Base-by-base conservation (phyloP, 1,139 yeast genomes). In the Zygosaccharomyces pseudobailii region DNA sequence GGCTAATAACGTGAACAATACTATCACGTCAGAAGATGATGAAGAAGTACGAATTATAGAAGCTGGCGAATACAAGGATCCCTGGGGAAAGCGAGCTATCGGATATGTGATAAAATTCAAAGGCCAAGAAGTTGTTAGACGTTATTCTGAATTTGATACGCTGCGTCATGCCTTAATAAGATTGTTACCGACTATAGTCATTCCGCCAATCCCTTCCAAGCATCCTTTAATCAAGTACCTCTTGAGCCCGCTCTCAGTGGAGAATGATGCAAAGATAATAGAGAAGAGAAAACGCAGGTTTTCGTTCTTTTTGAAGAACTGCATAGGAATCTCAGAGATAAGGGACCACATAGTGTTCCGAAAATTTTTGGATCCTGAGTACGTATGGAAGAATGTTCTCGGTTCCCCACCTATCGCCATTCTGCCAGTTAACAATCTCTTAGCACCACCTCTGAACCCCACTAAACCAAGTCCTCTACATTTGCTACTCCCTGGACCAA, bases 141-240 rank as follows among this genome's bases (percentile, higher is more conserved):
- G 98, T 39, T 92, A 92, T 67, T 86, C 96, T 27, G 98, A 92
- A 63, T 92, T 92, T 63, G 96, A 87, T 59, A 79, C 87, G 45
- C 74, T 92, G 37, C 72, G 97, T 48, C 82, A 77, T 36, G 76
- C 84, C 3, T 73, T 92, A 23, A 72, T 80, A 4, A 80, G 81
- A 60, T 71, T 87, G 32, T 85, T 87, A 59, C 97, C 98, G 4
- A 81, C 95, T 10, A 67, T 84, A n/a, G 76, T 92, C 2, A 79
- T 92, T 4, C 98, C 98, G 2, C 96, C 97, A 0, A 87, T 92
- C 23, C 98, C 98, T 0, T 95, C 90, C 47, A 92, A 92, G 67
- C 96, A 92, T 62, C 72, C 85, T 21, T 62, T 80, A 55, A 62
- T 69, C 13, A 70, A 67, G 49, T 71, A 71, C 51, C 62, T 71